Evolutionary conservation across 2,329 filamentous ascomycete species (phyloP).

Genomic region (Aspergillus versicolor): DNA sequence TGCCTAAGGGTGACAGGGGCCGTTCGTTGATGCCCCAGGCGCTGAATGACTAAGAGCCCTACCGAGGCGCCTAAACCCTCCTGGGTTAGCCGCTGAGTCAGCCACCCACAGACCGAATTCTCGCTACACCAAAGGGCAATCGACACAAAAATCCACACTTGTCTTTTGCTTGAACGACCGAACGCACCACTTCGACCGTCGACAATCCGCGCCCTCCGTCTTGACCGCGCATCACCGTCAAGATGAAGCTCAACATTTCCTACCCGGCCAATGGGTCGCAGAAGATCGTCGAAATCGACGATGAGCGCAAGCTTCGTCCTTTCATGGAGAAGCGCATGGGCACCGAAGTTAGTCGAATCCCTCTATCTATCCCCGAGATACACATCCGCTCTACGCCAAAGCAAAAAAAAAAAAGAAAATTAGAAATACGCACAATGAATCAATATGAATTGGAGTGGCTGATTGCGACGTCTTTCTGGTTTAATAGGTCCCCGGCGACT

Average conservation of each 20-base stretch:
- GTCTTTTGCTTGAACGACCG: conserved; percentile 27
- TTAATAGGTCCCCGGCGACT: conserved; percentile 79
- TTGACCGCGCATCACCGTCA: conserved; percentile 52
- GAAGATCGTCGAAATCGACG: conserved; percentile 98
- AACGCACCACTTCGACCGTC: conserved; percentile 36
- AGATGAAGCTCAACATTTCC: conserved; percentile 77
- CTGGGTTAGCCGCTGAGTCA: conserved; percentile 37
- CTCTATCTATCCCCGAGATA: conserved; percentile 22
- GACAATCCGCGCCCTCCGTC: conserved; percentile 47
- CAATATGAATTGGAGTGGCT: conserved; percentile 26
- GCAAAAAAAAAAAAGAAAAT: conserved; percentile 4
- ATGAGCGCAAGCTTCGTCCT: conserved; percentile 98
- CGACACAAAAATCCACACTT: conserved; percentile 36
- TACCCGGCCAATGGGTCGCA: conserved; percentile 99
- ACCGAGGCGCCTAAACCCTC: conserved; percentile 21
- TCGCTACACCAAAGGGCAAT: conserved; percentile 45
- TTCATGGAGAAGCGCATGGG: conserved; percentile 97
- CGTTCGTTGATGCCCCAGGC: neutral
- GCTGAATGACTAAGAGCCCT: conserved; percentile 26
- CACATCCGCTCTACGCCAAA: conserved; percentile 11
- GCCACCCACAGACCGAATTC: conserved; percentile 36
- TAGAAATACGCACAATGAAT: conserved; percentile 1
- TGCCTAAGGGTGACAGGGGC: neutral
- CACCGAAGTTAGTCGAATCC: conserved; percentile 47
- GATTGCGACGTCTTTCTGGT: conserved; percentile 30